Evolutionary conservation across 2,329 filamentous ascomycete genomes (phyloP).

Genomic region (Beauveria rudraprayagi): DNA sequence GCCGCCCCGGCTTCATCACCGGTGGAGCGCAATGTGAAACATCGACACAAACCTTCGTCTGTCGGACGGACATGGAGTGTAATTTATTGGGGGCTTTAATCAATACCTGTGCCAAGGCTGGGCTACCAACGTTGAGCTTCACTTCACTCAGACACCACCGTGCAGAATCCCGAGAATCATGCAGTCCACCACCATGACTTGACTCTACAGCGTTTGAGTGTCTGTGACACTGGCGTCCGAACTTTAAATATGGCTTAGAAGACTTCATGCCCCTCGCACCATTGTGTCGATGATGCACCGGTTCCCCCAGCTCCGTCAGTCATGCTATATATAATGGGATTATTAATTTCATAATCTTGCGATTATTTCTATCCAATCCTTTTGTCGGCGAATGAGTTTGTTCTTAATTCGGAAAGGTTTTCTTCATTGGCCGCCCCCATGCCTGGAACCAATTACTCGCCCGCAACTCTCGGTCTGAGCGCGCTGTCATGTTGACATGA

Average conservation of each 20-base stretch:
- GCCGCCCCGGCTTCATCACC: neutral
- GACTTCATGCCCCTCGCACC: neutral
- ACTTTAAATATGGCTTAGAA: too few relatives aligned
- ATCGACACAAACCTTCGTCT: neutral
- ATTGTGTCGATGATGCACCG: neutral
- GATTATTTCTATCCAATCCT: neutral
- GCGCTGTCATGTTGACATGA: neutral
- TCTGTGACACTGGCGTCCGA: too few relatives aligned
- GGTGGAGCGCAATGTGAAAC: neutral
- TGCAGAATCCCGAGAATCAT: neutral
- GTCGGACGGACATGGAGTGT: neutral
- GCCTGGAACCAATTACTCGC: neutral
- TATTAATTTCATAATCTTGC: neutral
- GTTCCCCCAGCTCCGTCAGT: neutral
- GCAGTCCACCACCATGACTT: neutral
- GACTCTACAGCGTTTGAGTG: neutral
- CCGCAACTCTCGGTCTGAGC: neutral
- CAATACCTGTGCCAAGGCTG: neutral
- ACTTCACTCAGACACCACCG: too few relatives aligned
- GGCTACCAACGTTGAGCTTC: neutral
- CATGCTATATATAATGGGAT: neutral
- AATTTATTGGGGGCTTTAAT: too few relatives aligned
- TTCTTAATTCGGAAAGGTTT: neutral
- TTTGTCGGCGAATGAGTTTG: neutral
- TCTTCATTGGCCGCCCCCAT: neutral